phyloP scores from a whole-genome alignment of 345 rosid species.

The Citrus cavaleriei region DNA sequence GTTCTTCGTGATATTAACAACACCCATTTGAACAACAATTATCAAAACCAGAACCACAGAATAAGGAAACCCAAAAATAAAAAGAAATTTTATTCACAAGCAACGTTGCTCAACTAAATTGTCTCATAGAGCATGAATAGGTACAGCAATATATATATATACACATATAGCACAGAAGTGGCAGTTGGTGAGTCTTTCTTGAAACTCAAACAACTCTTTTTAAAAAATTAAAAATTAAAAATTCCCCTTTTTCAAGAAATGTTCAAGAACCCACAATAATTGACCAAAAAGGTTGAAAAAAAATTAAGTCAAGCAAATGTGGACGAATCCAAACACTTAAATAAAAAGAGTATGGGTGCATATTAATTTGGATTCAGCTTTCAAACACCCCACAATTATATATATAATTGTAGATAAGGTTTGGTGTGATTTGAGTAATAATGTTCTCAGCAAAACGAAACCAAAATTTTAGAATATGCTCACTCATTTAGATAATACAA shows the following conservation, averaged over 20 bases:
- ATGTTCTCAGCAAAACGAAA: neutral
- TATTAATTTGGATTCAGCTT: neutral
- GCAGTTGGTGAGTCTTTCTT: conserved; percentile 5
- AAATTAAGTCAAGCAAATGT: neutral
- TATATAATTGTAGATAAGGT: neutral
- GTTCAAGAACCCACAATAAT: neutral
- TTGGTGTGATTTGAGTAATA: neutral
- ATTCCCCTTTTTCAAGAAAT: neutral
- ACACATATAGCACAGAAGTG: too few relatives aligned
- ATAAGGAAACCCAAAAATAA: neutral
- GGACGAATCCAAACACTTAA: neutral
- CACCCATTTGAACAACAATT: conserved; percentile 21
- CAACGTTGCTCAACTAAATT: neutral
- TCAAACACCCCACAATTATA: neutral
- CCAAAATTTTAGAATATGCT: neutral
- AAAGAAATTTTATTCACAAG: neutral
- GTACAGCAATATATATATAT: neutral
- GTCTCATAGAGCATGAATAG: too few relatives aligned
- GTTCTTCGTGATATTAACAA: neutral
- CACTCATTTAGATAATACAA: too few relatives aligned
- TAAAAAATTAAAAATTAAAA: too few relatives aligned
- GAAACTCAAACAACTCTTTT: neutral
- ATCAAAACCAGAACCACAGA: neutral
- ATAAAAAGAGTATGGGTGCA: neutral
- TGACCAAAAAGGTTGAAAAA: neutral